These are phyloP conservation scores for Ogataea polymorpha DNA, from an alignment of 805 yeast species.

Conservation along the genomic window DNA sequence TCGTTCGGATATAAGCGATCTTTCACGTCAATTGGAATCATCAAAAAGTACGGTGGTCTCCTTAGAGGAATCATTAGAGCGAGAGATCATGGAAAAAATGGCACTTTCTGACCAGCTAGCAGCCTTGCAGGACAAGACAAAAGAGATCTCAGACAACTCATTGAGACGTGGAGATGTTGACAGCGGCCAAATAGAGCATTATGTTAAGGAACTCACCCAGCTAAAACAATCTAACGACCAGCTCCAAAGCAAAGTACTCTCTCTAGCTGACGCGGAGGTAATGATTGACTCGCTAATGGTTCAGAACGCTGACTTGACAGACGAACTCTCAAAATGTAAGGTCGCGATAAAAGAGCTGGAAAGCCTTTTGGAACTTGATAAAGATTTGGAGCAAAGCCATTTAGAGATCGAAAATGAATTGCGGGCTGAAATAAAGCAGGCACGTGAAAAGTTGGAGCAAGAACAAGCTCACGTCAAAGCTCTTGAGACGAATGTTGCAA, in stretches of 20 bases:
- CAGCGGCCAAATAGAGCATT: background rate
- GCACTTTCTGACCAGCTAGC: constrained; percentile 34
- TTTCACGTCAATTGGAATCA: constrained; percentile 25
- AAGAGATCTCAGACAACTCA: background rate
- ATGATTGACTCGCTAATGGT: constrained; percentile 36
- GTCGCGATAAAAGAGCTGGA: constrained; percentile 43
- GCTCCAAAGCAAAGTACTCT: constrained; percentile 29
- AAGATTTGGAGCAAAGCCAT: constrained; percentile 47
- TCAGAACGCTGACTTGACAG: constrained; percentile 35
- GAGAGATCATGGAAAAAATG: constrained; percentile 43
- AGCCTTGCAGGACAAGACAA: background rate
- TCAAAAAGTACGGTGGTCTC: constrained; percentile 18
- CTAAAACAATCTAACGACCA: constrained; percentile 20
- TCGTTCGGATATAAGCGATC: constrained; percentile 27
- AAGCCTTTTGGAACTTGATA: constrained; percentile 48
- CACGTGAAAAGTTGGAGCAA: constrained; percentile 19
- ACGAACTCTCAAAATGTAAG: constrained; percentile 34
- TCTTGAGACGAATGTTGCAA: constrained; percentile 24
- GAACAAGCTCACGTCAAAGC: constrained; percentile 20
- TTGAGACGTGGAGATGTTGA: background rate
- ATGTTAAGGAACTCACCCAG: constrained; percentile 1
- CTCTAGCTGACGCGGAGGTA: constrained; percentile 29
- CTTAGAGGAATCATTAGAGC: constrained; percentile 33
- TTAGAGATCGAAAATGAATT: constrained; percentile 42
- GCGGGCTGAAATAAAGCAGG: constrained; percentile 33